Evolutionary conservation across 441 rosid species (phyloP), one percentile per base, ranked within the genome.

Genomic region (Eruca vesicaria): DNA sequence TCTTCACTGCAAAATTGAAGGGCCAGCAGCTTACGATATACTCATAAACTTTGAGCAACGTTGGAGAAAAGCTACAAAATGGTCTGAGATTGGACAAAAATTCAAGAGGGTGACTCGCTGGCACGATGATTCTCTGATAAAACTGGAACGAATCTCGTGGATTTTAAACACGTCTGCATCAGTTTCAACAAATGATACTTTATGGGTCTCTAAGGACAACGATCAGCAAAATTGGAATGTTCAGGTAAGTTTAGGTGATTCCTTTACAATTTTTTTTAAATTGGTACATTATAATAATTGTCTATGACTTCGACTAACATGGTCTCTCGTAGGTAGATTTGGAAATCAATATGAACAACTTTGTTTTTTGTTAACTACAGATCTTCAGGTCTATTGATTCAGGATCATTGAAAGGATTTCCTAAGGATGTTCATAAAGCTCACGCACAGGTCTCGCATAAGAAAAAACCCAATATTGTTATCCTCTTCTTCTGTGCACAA

Each of bases 41-140:
- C 98, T 90, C 50, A 83, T 79, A 50, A 93, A 93, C 78, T 93
- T 93, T 63, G 98, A 93, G 84, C 96, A 93, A 85, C 90, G 98
- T 18, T 93, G 98, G 98, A 88, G 64, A 78, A 93, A 89, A 79
- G 98, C 97, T 38, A 79, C 93, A 28, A 90, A 43, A 73, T 86
- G 90, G 90, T 84, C 90, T 3, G 90, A 88, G 79, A 69, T 90
- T 78, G 91, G 93, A 65, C 81, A 61, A 19, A 80, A 83, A 52
- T 84, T 93, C 59, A 89, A 87, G 78, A 88, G 80, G 70, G 91
- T 86, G 45, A 77, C 88, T 18, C 90, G 64, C 9, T 90, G 97
- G 98, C 93, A 83, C 55, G 98, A 93, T 33, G 98, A 93, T 80
- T 79, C 95, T 57, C 81, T 93, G 35, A 85, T 93, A 72, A 93